phyloP scores from a whole-genome alignment of 805 yeast species.

The Candida hungchunana region DNA sequence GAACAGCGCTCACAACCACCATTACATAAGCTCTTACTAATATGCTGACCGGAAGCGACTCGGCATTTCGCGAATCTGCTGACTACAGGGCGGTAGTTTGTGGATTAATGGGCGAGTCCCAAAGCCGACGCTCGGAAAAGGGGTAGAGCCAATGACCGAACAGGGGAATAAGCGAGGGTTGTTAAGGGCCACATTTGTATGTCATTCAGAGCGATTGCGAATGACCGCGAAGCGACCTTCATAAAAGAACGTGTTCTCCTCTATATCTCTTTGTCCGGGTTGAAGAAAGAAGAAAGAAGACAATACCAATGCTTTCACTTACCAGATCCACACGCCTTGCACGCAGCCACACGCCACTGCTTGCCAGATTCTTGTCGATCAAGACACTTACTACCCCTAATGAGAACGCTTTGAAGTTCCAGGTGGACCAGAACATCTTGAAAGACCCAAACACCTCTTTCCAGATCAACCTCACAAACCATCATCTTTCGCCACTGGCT shows the following conservation, averaged over 20 bases:
- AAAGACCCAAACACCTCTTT: slow-evolving; percentile 16
- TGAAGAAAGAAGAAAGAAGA: too few species aligned
- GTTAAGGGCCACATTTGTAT: slow-evolving; percentile 8
- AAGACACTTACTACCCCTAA: slow-evolving; percentile 65
- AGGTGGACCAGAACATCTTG: slow-evolving; percentile 35
- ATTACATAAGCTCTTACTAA: too few species aligned
- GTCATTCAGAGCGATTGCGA: slow-evolving; percentile 3
- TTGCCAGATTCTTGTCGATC: slow-evolving; percentile 23
- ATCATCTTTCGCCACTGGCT: slow-evolving; percentile 57
- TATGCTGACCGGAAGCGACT: too few species aligned
- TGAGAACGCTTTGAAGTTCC: slow-evolving; percentile 68
- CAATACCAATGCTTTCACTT: slow-evolving; percentile 1
- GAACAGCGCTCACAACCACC: neutral
- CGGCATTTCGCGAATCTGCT: too few species aligned
- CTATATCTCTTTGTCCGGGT: too few species aligned
- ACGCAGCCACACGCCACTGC: slow-evolving; percentile 1
- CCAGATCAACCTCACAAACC: slow-evolving; percentile 22
- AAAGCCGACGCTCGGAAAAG: slow-evolving; percentile 16
- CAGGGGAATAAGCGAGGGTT: slow-evolving; percentile 5
- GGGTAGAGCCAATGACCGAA: slow-evolving; percentile 9
- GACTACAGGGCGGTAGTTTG: too few species aligned
- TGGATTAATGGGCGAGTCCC: too few species aligned
- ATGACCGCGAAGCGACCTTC: too few species aligned
- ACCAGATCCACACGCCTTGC: slow-evolving; percentile 6
- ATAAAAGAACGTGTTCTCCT: too few species aligned